Evolutionary conservation across 768 basidiomycete species (phyloP), one percentile per base, ranked within the genome.

Genomic region (Pleurotus ostreatus): DNA sequence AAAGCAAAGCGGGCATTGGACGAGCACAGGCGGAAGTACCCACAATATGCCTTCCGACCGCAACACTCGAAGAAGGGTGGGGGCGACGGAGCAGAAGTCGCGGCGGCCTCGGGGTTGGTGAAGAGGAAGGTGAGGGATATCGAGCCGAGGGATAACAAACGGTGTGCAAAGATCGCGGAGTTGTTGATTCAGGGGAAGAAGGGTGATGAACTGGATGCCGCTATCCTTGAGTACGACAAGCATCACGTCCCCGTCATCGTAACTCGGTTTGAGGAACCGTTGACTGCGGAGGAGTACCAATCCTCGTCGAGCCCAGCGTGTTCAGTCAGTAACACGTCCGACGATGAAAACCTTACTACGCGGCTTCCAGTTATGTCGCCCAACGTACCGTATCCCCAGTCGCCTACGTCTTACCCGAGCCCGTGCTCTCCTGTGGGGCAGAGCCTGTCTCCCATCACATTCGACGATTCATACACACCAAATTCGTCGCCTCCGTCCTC

Each of bases 1-100:
- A 88, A 89, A 68, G 89, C 89, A n/a, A 85, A 84, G 74, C 72
- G 75, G 44, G 86, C 85, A 0, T 79, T 82, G 46, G 86, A 83
- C 45, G 88, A 88, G 61, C 88, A 90, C 68, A 84, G 81, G 70
- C 82, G 79, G 62, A 81, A 79, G 70, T 89, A 81, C 71, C 88
- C 89, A 22, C 76, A 84, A 67, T 91, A 91, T 63, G 77, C 86
- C 3, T 91, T 89, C 71, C 74, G 81, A 16, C 88, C 88, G 1
- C 70, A 79, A 16, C 84, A 86, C 62, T 63, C 70, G 49, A 74
- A 73, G 57, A 62, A 69, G 37, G 78, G 75, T 62, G 38, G 51
- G 20, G 41, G 41, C 9, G 30, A 30, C 7, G 30, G 30, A 34
- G n/a, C 3, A 3, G 20, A 44, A n/a, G 41, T 44, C 6, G 8